phyloP scores from a whole-genome alignment of 1,284 basidiomycete genomes.

The Gymnopus androsaceus region DNA sequence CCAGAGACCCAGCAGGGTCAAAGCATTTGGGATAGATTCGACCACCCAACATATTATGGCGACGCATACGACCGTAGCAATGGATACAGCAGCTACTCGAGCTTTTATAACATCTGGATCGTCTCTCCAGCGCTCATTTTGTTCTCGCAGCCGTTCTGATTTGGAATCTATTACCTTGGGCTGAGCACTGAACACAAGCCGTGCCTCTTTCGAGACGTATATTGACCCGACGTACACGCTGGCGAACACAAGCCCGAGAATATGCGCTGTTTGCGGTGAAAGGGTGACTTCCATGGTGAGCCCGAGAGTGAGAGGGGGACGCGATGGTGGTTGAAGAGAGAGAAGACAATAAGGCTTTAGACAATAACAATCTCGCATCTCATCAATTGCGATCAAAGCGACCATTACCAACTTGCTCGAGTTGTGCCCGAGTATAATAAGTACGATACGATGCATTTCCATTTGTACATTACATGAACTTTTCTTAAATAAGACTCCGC shows the following conservation, averaged over 20 bases:
- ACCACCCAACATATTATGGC: constrained; percentile 40
- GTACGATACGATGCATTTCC: too few species aligned
- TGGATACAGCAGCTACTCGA: constrained; percentile 57
- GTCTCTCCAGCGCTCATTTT: constrained; percentile 61
- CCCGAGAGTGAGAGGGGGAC: too few species aligned
- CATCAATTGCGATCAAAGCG: too few species aligned
- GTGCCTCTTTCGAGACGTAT: constrained; percentile 58
- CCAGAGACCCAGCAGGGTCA: constrained; percentile 4
- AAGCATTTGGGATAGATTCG: constrained; percentile 29
- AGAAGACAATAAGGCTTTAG: too few species aligned
- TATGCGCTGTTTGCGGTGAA: constrained; percentile 40
- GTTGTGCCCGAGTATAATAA: too few species aligned
- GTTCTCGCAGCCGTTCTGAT: constrained; percentile 24
- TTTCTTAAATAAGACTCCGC: too few species aligned
- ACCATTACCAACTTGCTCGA: too few species aligned
- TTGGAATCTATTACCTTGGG: constrained; percentile 27
- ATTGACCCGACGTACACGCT: constrained; percentile 64
- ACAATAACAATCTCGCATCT: too few species aligned
- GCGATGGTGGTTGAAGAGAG: too few species aligned
- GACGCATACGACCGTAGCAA: constrained; percentile 59
- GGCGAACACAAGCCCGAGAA: constrained; percentile 50
- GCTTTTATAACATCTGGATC: constrained; percentile 75
- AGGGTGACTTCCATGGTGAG: constrained; percentile 21
- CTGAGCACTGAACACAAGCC: constrained; percentile 46
- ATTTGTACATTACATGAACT: too few species aligned